phyloP scores from a whole-genome alignment of 2,329 filamentous ascomycete species.

The Ophiostoma australiae region DNA sequence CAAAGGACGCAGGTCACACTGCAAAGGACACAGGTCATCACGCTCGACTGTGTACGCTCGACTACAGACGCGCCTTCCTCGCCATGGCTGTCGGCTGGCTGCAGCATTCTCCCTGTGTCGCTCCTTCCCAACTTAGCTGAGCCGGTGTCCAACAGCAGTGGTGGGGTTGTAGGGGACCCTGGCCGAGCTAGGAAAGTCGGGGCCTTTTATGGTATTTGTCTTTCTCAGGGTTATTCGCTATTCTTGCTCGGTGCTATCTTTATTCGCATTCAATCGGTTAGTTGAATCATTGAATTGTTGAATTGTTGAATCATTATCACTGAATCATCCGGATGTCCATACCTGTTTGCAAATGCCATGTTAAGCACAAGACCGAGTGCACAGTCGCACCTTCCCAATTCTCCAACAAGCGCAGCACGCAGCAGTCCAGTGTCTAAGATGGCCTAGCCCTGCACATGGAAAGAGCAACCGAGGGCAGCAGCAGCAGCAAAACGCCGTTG shows the following conservation, averaged over 20 bases:
- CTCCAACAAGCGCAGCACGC: background rate
- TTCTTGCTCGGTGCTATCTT: background rate
- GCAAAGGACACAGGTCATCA: background rate
- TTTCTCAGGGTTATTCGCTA: background rate
- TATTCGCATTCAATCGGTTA: slow-evolving; percentile 16
- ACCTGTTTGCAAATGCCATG: background rate
- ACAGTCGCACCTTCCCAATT: slow-evolving; percentile 11
- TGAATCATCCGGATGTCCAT: too few relatives aligned
- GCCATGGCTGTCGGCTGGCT: background rate
- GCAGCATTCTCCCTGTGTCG: slow-evolving; percentile 3
- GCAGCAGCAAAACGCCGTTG: background rate
- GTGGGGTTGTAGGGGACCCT: slow-evolving; percentile 18
- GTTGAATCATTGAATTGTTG: too few relatives aligned
- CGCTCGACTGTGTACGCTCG: background rate
- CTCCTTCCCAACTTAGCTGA: slow-evolving; percentile 13
- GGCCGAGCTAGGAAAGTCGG: slow-evolving; percentile 19
- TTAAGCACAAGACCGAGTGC: background rate
- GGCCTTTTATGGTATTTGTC: background rate
- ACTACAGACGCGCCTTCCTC: background rate
- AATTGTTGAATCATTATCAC: too few relatives aligned
- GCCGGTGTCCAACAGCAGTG: slow-evolving; percentile 7
- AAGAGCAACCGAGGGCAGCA: slow-evolving; percentile 9
- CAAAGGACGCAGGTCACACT: background rate
- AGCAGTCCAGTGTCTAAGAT: background rate
- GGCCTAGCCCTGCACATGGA: background rate